phyloP scores from a whole-genome alignment of 1,284 basidiomycete species.

The Psilocybe mexicana region DNA sequence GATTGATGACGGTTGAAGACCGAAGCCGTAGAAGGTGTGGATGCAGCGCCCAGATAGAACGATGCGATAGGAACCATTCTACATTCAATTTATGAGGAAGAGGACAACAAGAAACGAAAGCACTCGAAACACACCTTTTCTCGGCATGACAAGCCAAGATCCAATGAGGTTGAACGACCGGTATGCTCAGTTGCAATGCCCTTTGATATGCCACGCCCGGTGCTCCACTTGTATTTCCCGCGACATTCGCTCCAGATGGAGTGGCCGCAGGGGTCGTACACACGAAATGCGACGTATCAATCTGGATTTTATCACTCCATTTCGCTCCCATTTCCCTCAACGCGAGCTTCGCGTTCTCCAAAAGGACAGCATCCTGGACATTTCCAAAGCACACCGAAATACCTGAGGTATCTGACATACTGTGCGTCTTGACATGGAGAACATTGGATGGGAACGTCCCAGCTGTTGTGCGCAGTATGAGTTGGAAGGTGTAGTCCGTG shows the following conservation, averaged over 20 bases:
- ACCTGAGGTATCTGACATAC: conserved; percentile 91
- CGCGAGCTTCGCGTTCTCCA: conserved; percentile 79
- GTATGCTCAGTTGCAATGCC: conserved; percentile 86
- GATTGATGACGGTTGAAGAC: conserved; percentile 58
- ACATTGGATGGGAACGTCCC: conserved; percentile 86
- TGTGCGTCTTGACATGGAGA: conserved; percentile 83
- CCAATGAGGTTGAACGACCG: conserved; percentile 90
- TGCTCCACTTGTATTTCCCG: conserved; percentile 48
- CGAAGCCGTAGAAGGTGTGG: conserved; percentile 45
- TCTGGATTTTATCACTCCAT: conserved; percentile 91
- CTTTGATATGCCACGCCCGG: conserved; percentile 89
- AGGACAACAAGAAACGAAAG: background rate
- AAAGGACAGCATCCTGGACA: conserved; percentile 71
- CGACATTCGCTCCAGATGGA: conserved; percentile 57
- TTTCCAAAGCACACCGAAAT: conserved; percentile 92
- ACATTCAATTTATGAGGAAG: background rate
- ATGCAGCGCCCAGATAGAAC: conserved; percentile 76
- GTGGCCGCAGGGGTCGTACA: conserved; percentile 84
- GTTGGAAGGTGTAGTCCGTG: conserved; percentile 90
- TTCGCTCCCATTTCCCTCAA: conserved; percentile 83
- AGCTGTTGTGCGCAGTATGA: conserved; percentile 86
- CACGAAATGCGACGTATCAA: conserved; percentile 96
- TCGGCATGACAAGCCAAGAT: conserved; percentile 82
- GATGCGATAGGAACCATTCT: conserved; percentile 87
- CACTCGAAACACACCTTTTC: conserved; percentile 61